Percentiles rank a stretch among this genome's conserved stretches.
Conservation (phyloP, 805 yeast genomes). For the Myxozyma lipomycoides region DNA sequence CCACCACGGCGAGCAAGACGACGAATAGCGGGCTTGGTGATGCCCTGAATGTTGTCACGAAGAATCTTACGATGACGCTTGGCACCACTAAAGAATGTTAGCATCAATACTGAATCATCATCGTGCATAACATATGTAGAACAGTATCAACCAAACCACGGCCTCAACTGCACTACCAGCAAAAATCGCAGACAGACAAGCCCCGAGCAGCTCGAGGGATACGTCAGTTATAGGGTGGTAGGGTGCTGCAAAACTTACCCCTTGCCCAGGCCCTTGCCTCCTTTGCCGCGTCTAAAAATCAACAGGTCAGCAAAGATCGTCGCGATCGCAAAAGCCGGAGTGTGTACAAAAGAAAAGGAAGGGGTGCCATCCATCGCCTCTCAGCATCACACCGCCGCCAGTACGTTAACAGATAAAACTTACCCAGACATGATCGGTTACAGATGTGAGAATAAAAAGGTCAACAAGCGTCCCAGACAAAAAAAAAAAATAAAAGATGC, state of each 20-base stretch:
- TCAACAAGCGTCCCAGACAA: neutral
- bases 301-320: neutral
- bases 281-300: constrained; percentile 99
- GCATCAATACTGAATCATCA: too few species aligned
- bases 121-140: too few species aligned
- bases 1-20: constrained; percentile 99
- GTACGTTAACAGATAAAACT: constrained; percentile 4
- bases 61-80: constrained; percentile 99
- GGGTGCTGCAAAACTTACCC: constrained; percentile 39
- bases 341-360: too few species aligned
- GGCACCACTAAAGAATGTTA: constrained; percentile 68
- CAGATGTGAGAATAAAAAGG: neutral
- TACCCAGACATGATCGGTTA: constrained; percentile 27
- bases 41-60: constrained; percentile 99
- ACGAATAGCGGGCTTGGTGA: constrained; percentile 99
- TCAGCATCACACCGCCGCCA: constrained; percentile 62
- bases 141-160: too few species aligned
- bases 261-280: constrained; percentile 99
- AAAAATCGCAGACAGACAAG: too few species aligned
- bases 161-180: too few species aligned
- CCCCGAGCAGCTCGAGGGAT: neutral
- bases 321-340: too few species aligned
- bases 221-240: too few species aligned
- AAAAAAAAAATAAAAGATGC: too few species aligned
- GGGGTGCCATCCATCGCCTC: constrained; percentile 1